Conservation (phyloP, 2,329 filamentous ascomycete genomes). For the Hypomyces perniciosus region DNA sequence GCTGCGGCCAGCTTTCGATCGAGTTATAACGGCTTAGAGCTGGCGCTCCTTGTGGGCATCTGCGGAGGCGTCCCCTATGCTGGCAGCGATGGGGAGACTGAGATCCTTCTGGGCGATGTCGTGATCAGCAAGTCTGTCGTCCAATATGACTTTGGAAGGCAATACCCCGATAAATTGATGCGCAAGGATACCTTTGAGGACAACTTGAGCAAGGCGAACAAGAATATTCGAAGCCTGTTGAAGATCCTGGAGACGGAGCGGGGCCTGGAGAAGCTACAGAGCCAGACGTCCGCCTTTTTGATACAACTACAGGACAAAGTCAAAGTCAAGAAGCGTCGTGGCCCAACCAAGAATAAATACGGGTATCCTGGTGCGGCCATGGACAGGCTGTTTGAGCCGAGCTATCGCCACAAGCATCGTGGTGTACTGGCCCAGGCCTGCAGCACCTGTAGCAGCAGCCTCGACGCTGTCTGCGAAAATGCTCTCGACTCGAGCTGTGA, state of each 20-base stretch:
- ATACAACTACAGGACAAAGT: constrained; percentile 6
- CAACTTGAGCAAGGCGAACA: constrained; percentile 18
- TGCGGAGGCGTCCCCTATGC: constrained; percentile 30
- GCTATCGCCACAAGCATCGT: constrained; percentile 29
- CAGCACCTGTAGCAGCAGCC: neutral
- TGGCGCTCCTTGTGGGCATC: constrained; percentile 33
- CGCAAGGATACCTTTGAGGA: constrained; percentile 22
- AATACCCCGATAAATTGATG: constrained; percentile 19
- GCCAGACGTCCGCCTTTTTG: constrained; percentile 11
- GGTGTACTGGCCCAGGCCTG: constrained; percentile 1
- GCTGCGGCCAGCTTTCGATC: constrained; percentile 22
- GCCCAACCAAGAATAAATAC: constrained; percentile 10
- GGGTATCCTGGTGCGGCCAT: constrained; percentile 21
- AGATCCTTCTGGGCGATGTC: constrained; percentile 27
- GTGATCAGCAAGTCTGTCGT: constrained; percentile 25
- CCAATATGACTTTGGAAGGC: constrained; percentile 25
- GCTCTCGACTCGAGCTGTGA: constrained; percentile 12
- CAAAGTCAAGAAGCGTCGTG: constrained; percentile 5
- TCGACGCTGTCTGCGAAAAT: constrained; percentile 9
- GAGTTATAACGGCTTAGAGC: constrained; percentile 27
- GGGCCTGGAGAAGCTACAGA: neutral
- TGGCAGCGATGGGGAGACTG: neutral
- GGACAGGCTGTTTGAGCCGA: constrained; percentile 26
- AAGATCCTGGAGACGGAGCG: constrained; percentile 17
- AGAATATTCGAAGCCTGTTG: constrained; percentile 24